Conservation (phyloP, 2,329 filamentous ascomycete species). For the Aureobasidium sp. region DNA sequence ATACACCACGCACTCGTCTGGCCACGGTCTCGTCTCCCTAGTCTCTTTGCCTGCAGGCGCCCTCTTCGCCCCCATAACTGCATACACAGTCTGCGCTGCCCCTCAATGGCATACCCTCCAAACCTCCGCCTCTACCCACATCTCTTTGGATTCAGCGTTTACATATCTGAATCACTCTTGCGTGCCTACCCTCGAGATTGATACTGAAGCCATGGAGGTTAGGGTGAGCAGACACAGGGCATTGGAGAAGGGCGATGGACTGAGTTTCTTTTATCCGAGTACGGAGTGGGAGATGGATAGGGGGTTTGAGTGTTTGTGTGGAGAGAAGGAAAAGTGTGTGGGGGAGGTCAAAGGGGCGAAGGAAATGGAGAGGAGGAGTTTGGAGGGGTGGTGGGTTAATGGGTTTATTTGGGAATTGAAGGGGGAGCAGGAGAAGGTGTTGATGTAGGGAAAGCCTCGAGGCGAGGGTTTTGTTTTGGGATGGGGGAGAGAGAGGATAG, state of each 20-base stretch:
- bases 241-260: slow-evolving; percentile 34
- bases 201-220: slow-evolving; percentile 29
- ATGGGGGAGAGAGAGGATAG: too few species aligned
- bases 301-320: slow-evolving; percentile 39
- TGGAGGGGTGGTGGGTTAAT: slow-evolving; percentile 37
- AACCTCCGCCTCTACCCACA: slow-evolving; percentile 41
- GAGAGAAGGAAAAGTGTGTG: slow-evolving; percentile 29
- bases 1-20: slow-evolving; percentile 32
- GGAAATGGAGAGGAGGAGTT: slow-evolving; percentile 27
- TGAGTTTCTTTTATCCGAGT: slow-evolving; percentile 46
- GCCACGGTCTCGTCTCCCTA: slow-evolving; percentile 41
- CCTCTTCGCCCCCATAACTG: slow-evolving; percentile 44
- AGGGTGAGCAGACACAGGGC: slow-evolving; percentile 29
- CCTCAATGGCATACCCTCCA: slow-evolving; percentile 46
- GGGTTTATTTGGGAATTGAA: slow-evolving; percentile 32
- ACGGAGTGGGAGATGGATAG: slow-evolving; percentile 46
- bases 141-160: slow-evolving; percentile 51
- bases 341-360: slow-evolving; percentile 36
- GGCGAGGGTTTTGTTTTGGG: too few species aligned
- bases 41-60: slow-evolving; percentile 44
- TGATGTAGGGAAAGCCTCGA: not conserved
- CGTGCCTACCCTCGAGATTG: slow-evolving; percentile 46
- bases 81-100: slow-evolving; percentile 34
- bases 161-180: slow-evolving; percentile 54
- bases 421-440: not conserved